Percentiles rank a stretch among this genome's conserved stretches.
These are phyloP conservation scores for Pisolithus microcarpus DNA, from an alignment of 768 basidiomycete genomes.

Conservation along the genomic window DNA sequence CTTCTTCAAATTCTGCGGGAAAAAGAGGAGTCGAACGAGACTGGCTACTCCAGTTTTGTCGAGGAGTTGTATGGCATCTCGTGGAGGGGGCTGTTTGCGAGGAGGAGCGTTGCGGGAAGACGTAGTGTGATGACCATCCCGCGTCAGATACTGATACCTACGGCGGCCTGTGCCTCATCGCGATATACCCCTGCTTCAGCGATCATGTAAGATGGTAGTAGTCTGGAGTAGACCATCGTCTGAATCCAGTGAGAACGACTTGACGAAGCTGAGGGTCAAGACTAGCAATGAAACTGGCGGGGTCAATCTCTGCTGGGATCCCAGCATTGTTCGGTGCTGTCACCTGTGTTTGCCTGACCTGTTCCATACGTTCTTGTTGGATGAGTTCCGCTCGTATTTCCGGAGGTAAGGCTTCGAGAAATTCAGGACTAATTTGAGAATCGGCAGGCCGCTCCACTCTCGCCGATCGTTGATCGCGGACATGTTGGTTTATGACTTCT, in stretches of 20 bases:
- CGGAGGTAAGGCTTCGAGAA: constrained; percentile 91
- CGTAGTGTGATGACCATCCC: constrained; percentile 20
- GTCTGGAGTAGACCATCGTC: constrained; percentile 79
- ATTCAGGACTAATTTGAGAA: constrained; percentile 89
- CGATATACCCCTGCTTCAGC: constrained; percentile 74
- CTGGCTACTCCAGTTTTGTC: constrained; percentile 86
- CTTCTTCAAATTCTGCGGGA: constrained; percentile 87
- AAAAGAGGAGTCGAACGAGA: constrained; percentile 89
- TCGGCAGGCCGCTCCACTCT: constrained; percentile 67
- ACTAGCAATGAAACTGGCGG: constrained; percentile 86
- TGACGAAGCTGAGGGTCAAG: constrained; percentile 86
- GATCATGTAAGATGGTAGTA: constrained; percentile 77
- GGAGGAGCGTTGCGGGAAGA: constrained; percentile 23
- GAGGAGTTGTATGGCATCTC: constrained; percentile 89
- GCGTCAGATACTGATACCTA: constrained; percentile 25
- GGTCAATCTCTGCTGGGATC: constrained; percentile 68
- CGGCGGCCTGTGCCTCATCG: constrained; percentile 40
- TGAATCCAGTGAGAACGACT: constrained; percentile 83
- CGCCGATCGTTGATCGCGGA: constrained; percentile 83
- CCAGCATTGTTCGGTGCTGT: constrained; percentile 26
- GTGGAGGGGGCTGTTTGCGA: constrained; percentile 50
- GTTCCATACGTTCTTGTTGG: constrained; percentile 87
- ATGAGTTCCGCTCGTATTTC: constrained; percentile 96
- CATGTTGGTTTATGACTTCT: constrained; percentile 95
- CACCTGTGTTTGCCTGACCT: constrained; percentile 45